These are phyloP conservation scores for Linaria vulgaris DNA, from an alignment of 257 asterid genomes.

Conservation along the genomic window DNA sequence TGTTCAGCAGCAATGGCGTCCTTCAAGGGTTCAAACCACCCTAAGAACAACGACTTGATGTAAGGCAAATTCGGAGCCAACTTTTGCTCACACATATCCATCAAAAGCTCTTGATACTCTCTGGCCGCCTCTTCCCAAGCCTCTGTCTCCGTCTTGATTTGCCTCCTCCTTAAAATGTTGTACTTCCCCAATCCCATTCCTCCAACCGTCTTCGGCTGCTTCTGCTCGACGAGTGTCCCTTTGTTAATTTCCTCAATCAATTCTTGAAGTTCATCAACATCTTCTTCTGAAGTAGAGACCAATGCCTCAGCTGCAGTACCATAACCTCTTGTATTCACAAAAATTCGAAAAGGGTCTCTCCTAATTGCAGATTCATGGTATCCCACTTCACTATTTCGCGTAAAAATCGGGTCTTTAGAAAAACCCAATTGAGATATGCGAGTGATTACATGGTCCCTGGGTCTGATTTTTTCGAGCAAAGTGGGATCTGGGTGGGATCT, in stretches of 20 bases:
- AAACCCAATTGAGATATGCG: constrained; percentile 28
- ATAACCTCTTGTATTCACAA: constrained; percentile 48
- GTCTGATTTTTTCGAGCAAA: constrained; percentile 19
- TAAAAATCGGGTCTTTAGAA: constrained; percentile 27
- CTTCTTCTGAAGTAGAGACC: constrained; percentile 87
- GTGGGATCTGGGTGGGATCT: constrained; percentile 27
- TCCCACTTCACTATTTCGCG: constrained; percentile 26
- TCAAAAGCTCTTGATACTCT: constrained; percentile 80
- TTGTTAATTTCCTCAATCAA: constrained; percentile 47
- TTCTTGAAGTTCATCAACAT: constrained; percentile 62
- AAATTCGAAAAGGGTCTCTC: constrained; percentile 31
- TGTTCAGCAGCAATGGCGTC: constrained; percentile 88
- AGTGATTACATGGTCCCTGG: constrained; percentile 17
- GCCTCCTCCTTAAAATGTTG: constrained; percentile 64
- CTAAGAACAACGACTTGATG: constrained; percentile 79
- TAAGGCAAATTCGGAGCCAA: constrained; percentile 94
- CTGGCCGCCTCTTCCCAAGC: constrained; percentile 90
- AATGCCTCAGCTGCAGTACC: constrained; percentile 76
- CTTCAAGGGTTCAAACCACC: constrained; percentile 95
- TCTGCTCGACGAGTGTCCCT: constrained; percentile 36
- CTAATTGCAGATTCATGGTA: constrained; percentile 15
- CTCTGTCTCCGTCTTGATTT: constrained; percentile 78
- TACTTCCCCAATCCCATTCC: constrained; percentile 78
- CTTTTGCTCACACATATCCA: constrained; percentile 93
- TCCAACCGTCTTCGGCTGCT: constrained; percentile 47